Evolutionary conservation across 1,139 yeast species (phyloP).

Genomic region (Hyphopichia khmerensis): DNA sequence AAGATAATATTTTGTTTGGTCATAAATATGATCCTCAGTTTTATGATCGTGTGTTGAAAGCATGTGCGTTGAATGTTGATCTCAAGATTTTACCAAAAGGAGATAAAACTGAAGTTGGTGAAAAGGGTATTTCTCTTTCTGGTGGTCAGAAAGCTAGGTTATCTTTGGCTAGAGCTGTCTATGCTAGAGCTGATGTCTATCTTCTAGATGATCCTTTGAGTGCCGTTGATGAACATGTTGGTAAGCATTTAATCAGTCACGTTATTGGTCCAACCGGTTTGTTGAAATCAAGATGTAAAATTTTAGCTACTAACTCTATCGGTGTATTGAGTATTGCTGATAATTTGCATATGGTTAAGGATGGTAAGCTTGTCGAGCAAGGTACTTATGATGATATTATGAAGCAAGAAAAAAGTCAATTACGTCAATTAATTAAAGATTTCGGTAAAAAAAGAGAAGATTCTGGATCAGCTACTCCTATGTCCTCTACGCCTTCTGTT

Average conservation of each 20-base stretch:
- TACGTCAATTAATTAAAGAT: conserved; percentile 67
- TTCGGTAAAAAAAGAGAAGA: conserved; percentile 59
- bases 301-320: conserved; percentile 87
- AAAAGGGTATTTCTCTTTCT: conserved; percentile 91
- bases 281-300: conserved; percentile 69
- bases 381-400: conserved; percentile 66
- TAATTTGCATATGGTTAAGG: conserved; percentile 66
- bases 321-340: conserved; percentile 81
- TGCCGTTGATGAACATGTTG: conserved; percentile 95
- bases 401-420: conserved; percentile 50
- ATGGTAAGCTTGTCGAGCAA: conserved; percentile 77
- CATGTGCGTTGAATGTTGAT: conserved; percentile 88
- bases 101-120: conserved; percentile 90
- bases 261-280: conserved; percentile 78
- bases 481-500: conserved; percentile 1
- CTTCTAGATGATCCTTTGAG: conserved; percentile 87
- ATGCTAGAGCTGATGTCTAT: conserved; percentile 90
- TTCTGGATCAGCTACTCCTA: neutral
- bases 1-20: conserved; percentile 88
- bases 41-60: conserved; percentile 75
- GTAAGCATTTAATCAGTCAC: conserved; percentile 57
- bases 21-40: conserved; percentile 78
- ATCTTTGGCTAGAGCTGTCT: conserved; percentile 91
- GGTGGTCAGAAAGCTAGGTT: conserved; percentile 98
- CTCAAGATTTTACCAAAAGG: conserved; percentile 81